phyloP scores from a whole-genome alignment of 345 rosid genomes.

The Corymbia maculata region DNA sequence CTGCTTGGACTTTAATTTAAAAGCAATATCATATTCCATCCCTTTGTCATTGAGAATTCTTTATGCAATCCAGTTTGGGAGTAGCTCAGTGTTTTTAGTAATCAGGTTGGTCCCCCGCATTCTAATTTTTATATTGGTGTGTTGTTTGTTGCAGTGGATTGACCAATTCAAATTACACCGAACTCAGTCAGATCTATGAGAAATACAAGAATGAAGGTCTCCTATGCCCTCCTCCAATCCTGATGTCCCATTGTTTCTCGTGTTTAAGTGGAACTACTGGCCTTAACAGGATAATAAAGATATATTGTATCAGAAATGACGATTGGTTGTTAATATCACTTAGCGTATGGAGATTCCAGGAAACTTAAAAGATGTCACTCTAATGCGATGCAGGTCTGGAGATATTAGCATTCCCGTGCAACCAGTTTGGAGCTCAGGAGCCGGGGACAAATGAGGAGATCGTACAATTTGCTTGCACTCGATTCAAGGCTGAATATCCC shows the following conservation, averaged over 20 bases:
- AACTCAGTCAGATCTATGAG: slow-evolving; percentile 65
- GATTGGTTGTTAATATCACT: neutral
- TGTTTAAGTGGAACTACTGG: neutral
- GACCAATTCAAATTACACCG: slow-evolving; percentile 90
- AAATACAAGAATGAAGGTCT: slow-evolving; percentile 85
- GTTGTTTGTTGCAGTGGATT: slow-evolving; percentile 52
- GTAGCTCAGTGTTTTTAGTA: neutral
- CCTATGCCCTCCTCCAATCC: neutral
- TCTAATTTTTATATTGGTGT: neutral
- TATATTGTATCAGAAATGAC: neutral
- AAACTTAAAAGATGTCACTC: neutral
- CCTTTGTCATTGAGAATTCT: neutral
- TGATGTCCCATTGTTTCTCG: neutral
- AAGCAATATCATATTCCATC: neutral
- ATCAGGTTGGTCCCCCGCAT: neutral
- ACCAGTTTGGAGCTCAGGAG: slow-evolving; percentile 87
- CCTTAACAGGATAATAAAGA: neutral
- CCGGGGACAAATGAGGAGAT: slow-evolving; percentile 80
- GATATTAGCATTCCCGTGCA: slow-evolving; percentile 90
- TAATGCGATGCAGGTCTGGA: slow-evolving; percentile 45
- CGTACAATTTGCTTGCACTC: slow-evolving; percentile 67
- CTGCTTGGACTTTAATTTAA: neutral
- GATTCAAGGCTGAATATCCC: slow-evolving; percentile 93
- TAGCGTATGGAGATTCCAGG: neutral
- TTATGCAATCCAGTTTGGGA: neutral